Evolutionary conservation across 2,329 filamentous ascomycete genomes (phyloP).

Genomic region (Ascochyta fabae): DNA sequence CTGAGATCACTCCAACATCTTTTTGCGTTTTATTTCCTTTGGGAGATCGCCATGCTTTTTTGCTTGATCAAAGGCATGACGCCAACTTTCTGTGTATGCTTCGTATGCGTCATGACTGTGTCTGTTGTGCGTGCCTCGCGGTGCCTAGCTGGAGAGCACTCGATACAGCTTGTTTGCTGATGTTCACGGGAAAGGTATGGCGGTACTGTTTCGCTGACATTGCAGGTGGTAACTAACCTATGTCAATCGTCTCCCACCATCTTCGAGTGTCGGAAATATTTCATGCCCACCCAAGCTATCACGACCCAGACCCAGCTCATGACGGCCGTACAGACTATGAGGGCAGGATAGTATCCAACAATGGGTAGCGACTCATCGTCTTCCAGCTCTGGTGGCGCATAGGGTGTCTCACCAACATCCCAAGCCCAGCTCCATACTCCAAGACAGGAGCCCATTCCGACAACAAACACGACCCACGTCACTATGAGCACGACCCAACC

Average conservation of each 20-base stretch:
- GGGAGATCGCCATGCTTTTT: too few species aligned
- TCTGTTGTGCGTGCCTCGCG: too few species aligned
- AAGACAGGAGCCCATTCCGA: constrained; percentile 94
- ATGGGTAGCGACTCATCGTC: constrained; percentile 95
- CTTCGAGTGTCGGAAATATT: constrained; percentile 97
- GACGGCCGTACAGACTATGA: constrained; percentile 91
- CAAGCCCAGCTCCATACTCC: constrained; percentile 98
- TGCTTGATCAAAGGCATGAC: too few species aligned
- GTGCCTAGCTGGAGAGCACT: too few species aligned
- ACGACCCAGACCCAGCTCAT: constrained; percentile 99
- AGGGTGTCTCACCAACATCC: constrained; percentile 96
- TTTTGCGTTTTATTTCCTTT: not conserved
- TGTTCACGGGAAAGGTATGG: not conserved
- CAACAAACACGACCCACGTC: constrained; percentile 95
- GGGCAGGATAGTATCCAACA: constrained; percentile 92
- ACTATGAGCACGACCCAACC: constrained; percentile 90
- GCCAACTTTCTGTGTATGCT: too few species aligned
- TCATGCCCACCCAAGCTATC: constrained; percentile 98
- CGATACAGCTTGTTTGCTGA: too few species aligned
- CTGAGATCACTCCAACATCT: constrained; percentile 12
- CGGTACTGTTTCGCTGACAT: not conserved
- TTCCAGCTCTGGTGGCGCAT: constrained; percentile 92
- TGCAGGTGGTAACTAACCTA: not conserved
- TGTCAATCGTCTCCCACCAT: constrained; percentile 68
- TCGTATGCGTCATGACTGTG: too few species aligned